Evolutionary conservation across 225 moss, liverwort and hornwort genomes (phyloP).

Genomic region (Pseudisothecium myosuroides): DNA sequence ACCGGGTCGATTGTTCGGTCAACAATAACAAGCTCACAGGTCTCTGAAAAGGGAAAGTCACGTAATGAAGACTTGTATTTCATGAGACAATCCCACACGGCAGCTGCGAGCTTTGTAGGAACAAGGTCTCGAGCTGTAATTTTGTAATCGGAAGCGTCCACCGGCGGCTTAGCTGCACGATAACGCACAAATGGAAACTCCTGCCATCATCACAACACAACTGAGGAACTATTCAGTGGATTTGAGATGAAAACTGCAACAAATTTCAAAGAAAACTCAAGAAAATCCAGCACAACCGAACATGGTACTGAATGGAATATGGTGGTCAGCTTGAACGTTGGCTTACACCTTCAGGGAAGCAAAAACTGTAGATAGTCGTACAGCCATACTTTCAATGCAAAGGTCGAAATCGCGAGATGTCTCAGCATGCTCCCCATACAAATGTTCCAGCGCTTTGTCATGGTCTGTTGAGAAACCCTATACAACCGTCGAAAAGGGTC

Average conservation of each 20-base stretch:
- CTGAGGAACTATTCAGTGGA: background rate
- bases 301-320: background rate
- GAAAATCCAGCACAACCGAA: background rate
- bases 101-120: constrained; percentile 83
- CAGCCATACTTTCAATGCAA: constrained; percentile 79
- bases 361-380: constrained; percentile 80
- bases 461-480: constrained; percentile 97
- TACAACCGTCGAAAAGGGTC: constrained; percentile 6
- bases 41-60: constrained; percentile 78
- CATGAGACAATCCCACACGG: constrained; percentile 91
- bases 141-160: constrained; percentile 29
- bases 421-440: constrained; percentile 85
- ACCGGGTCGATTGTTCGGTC: constrained; percentile 93
- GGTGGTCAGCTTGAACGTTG: background rate
- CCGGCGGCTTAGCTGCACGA: constrained; percentile 62
- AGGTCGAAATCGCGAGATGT: constrained; percentile 66
- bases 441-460: constrained; percentile 73
- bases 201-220: constrained; percentile 44
- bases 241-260: background rate
- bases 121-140: constrained; percentile 76
- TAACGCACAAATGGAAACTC: constrained; percentile 94
- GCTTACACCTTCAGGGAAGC: constrained; percentile 76
- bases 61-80: constrained; percentile 65
- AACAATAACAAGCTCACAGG: constrained; percentile 88
- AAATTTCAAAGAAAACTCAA: too few relatives aligned